phyloP scores from a whole-genome alignment of 2,329 filamentous ascomycete genomes.

The Cytospora schulzeri region DNA sequence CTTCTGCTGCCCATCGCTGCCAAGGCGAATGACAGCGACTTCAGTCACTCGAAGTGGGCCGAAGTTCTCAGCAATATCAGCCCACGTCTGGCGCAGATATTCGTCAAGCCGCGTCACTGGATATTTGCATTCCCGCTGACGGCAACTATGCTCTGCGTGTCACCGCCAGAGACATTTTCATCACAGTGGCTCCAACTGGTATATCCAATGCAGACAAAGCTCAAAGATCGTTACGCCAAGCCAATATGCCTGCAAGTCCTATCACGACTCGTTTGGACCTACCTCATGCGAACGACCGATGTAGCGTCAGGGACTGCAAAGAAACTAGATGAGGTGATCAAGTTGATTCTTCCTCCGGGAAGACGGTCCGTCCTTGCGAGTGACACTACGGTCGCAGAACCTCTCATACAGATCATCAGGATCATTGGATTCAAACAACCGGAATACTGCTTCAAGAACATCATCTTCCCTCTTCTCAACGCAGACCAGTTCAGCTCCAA shows the following conservation, averaged over 20 bases:
- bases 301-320: conserved; percentile 66
- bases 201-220: conserved; percentile 72
- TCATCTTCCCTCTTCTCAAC: conserved; percentile 95
- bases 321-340: conserved; percentile 88
- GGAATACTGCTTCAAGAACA: conserved; percentile 86
- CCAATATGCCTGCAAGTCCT: conserved; percentile 85
- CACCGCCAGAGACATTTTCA: conserved; percentile 79
- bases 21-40: conserved; percentile 72
- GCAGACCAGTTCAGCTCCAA: conserved; percentile 81
- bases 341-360: conserved; percentile 77
- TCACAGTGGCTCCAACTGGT: conserved; percentile 86
- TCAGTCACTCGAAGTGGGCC: conserved; percentile 82
- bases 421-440: conserved; percentile 93
- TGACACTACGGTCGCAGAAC: conserved; percentile 82
- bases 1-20: conserved; percentile 85
- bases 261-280: conserved; percentile 90
- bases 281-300: conserved; percentile 83
- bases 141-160: conserved; percentile 84
- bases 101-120: conserved; percentile 93
- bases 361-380: conserved; percentile 81
- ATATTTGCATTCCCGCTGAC: conserved; percentile 83
- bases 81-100: conserved; percentile 78
- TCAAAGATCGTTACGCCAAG: conserved; percentile 81
- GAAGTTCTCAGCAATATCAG: conserved; percentile 80
- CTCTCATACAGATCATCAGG: conserved; percentile 88